These are phyloP conservation scores for Fraxinus paxiana DNA, from an alignment of 305 asterid species.

Conservation along the genomic window DNA sequence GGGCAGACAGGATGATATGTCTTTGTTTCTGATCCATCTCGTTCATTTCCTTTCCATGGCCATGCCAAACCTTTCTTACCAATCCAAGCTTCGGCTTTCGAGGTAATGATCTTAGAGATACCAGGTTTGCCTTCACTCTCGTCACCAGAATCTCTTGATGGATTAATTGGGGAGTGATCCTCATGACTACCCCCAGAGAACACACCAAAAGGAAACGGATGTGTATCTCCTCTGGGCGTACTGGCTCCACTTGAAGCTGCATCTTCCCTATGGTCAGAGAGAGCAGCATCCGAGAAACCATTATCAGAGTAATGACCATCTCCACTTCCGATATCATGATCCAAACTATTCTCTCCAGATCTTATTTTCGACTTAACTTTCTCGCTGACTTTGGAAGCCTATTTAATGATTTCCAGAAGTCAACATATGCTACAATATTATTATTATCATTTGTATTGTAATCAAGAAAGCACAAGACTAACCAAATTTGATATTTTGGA, in stretches of 20 bases:
- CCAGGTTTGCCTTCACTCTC: slow-evolving; percentile 63
- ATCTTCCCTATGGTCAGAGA: slow-evolving; percentile 64
- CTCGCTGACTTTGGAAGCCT: slow-evolving; percentile 81
- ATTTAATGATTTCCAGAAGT: slow-evolving; percentile 24
- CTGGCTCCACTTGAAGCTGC: slow-evolving; percentile 85
- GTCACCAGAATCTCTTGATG: slow-evolving; percentile 58
- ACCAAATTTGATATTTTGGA: slow-evolving; percentile 85
- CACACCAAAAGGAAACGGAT: slow-evolving; percentile 64
- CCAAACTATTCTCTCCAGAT: slow-evolving; percentile 44
- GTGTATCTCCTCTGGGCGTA: slow-evolving; percentile 64
- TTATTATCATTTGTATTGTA: background rate
- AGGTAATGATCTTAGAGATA: slow-evolving; percentile 44
- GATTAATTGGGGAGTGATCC: slow-evolving; percentile 45
- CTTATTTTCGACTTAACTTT: slow-evolving; percentile 79
- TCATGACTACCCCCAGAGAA: slow-evolving; percentile 45
- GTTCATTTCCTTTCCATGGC: slow-evolving; percentile 87
- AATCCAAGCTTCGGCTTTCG: slow-evolving; percentile 88
- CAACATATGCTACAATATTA: slow-evolving; percentile 28
- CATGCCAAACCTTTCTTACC: slow-evolving; percentile 63
- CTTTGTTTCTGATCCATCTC: slow-evolving; percentile 55
- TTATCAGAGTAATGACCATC: slow-evolving; percentile 64
- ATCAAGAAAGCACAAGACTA: slow-evolving; percentile 30
- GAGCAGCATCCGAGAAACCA: slow-evolving; percentile 40
- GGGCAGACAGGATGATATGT: slow-evolving; percentile 63
- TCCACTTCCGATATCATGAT: slow-evolving; percentile 62